Evolutionary conservation across 2,329 filamentous ascomycete genomes (phyloP).

Genomic region (Cadophora sp.): DNA sequence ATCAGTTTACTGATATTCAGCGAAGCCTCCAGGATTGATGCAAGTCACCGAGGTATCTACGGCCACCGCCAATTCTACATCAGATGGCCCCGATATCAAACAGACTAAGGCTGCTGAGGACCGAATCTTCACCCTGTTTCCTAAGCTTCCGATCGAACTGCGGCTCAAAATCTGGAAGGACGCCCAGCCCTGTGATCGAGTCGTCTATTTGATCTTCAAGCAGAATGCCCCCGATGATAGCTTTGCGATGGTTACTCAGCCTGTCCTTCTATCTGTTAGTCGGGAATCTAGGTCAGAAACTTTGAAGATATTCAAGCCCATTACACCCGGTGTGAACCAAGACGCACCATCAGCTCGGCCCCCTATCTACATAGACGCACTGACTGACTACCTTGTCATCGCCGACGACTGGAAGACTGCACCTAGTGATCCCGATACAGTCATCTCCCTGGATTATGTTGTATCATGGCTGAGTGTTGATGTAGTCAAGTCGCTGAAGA

Average conservation of each 20-base stretch:
- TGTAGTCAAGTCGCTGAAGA: not conserved
- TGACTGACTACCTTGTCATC: not conserved
- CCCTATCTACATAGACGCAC: conserved; percentile 2
- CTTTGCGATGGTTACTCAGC: not conserved
- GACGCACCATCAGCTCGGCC: not conserved
- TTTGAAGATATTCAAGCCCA: not conserved
- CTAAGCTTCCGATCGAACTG: not conserved
- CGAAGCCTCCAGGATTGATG: no score
- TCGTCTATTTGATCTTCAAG: not conserved
- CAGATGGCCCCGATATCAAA: not conserved
- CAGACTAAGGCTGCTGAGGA: not conserved
- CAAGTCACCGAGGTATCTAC: not conserved
- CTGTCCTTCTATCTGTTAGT: not conserved
- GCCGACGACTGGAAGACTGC: not conserved
- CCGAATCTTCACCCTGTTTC: not conserved
- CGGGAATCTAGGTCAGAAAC: conserved; percentile 13
- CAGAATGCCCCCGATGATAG: not conserved
- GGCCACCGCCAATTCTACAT: not conserved
- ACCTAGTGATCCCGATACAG: not conserved
- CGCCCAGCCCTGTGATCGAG: not conserved
- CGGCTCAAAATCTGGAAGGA: conserved; percentile 1
- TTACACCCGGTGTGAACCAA: not conserved
- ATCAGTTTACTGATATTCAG: no score
- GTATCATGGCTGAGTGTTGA: not conserved
- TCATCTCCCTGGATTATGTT: not conserved